Percentiles rank a stretch among this genome's conserved stretches.
Conservation (phyloP, 441 rosid genomes). For the Codiaeum variegatum region DNA sequence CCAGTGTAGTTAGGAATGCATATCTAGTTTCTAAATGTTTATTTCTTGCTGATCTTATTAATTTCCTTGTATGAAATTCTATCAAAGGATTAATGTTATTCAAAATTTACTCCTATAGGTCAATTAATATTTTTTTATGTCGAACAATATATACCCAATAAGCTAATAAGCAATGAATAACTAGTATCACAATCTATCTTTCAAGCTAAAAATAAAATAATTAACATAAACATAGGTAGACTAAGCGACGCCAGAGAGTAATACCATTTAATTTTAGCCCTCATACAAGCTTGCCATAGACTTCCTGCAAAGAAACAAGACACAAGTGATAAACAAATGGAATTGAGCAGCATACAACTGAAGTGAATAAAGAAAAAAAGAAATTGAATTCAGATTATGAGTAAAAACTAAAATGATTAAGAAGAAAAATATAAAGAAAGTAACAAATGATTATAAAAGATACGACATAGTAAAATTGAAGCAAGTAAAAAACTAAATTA, state of each 20-base stretch:
- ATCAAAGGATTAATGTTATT: too few species aligned
- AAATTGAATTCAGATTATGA: slow-evolving; percentile 4
- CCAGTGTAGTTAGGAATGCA: too few species aligned
- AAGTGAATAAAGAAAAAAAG: slow-evolving; percentile 16
- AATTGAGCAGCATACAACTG: slow-evolving; percentile 88
- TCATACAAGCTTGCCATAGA: slow-evolving; percentile 91
- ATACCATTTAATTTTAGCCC: slow-evolving; percentile 69
- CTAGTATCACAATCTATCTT: background rate
- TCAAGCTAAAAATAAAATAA: background rate
- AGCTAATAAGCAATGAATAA: background rate
- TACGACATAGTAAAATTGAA: slow-evolving; percentile 97
- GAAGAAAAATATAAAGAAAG: background rate
- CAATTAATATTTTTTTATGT: too few species aligned
- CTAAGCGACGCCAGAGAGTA: background rate
- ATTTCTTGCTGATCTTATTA: too few species aligned
- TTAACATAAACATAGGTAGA: background rate
- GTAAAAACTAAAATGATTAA: background rate
- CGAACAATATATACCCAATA: background rate
- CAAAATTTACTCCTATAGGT: too few species aligned
- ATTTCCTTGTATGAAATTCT: too few species aligned
- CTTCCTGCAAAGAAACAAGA: slow-evolving; percentile 89
- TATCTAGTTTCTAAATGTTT: too few species aligned
- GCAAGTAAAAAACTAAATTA: too few species aligned
- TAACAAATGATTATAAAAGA: background rate
- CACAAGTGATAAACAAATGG: slow-evolving; percentile 84